Base-by-base conservation (phyloP, 176 grass and related monocot genomes). In the Ananas comosus region DNA sequence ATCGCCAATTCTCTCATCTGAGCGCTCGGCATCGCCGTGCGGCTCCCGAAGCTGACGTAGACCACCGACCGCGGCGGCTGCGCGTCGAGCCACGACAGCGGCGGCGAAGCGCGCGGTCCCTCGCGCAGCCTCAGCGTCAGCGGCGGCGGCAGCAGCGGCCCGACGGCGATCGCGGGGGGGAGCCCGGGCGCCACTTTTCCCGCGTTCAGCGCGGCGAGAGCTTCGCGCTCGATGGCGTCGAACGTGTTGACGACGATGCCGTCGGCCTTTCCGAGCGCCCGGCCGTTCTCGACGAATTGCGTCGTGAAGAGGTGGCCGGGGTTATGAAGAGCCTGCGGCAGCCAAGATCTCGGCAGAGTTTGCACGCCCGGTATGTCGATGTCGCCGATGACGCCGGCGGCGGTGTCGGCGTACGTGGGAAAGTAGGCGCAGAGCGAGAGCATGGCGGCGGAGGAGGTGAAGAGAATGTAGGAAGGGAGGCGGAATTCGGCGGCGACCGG, bases 11-110 rank as follows among this genome's bases (percentile, higher is more conserved):
- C 85, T 14, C 54, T 76, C 17, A 81, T 64, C 69, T 91, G 87
- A 0, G 84, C 84, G 0, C 0, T 69, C 10, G 64, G 58, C 58
- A 79, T 84, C 3, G 68, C 67, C 14, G 25, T 76, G 0, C 84
- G 87, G 81, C 76, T 96, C 7, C 91, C 91, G 67, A 96, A 96
- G 70, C 82, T 74, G 0, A 89, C 54, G 23, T 89, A 94, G 17
- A 89, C 71, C 28, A 94, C 90, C 9, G 86, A 94, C 2, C 51
- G 49, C 13, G 74, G 70, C 2, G 87, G 87, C 53, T 96, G 84
- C 81, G 29, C 9, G 8, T 51, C 67, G 1, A 96, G 82, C 87
- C 91, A 96, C 3, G 50, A 3, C 0, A 75, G 16, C 1, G 52
- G n/a, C 10, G 74, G 17, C 0, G 11, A 16, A 0, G 12, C 48